These are phyloP conservation scores for Pyrenophora tritici-repentis DNA, from an alignment of 2,329 filamentous ascomycete genomes.

Conservation along the genomic window DNA sequence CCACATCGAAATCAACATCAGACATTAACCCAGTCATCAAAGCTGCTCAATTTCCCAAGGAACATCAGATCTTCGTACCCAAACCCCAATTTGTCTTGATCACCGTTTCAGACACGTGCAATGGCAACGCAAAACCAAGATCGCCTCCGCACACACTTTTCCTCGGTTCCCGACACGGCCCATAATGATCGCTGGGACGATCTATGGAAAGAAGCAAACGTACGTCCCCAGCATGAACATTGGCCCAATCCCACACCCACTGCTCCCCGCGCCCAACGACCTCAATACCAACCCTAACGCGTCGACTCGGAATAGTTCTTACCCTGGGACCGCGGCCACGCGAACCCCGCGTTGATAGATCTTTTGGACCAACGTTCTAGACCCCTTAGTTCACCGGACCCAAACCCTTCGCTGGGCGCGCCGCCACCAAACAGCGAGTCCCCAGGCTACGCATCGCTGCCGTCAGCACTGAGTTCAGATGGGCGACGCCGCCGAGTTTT, in stretches of 20 bases:
- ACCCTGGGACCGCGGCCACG: conserved; percentile 64
- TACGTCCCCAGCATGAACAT: too few species aligned
- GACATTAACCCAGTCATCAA: neutral
- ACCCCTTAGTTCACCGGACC: conserved; percentile 15
- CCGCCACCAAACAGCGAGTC: conserved; percentile 13
- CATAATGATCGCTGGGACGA: conserved; percentile 38
- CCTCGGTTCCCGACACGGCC: conserved; percentile 45
- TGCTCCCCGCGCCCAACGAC: too few species aligned
- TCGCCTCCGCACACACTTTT: conserved; percentile 51
- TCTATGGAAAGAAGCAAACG: conserved; percentile 10
- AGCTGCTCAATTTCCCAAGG: neutral
- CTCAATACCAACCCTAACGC: conserved; percentile 44
- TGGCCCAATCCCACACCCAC: neutral
- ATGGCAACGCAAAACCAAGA: conserved; percentile 41
- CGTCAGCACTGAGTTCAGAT: conserved; percentile 20
- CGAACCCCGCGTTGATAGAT: conserved; percentile 65
- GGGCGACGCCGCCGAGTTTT: conserved; percentile 62
- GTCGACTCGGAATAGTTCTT: conserved; percentile 48
- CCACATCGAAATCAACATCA: neutral
- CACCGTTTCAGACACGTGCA: neutral
- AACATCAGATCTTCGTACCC: neutral
- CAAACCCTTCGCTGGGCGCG: conserved; percentile 28
- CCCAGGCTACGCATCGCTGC: conserved; percentile 6
- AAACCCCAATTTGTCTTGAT: neutral
- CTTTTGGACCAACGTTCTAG: conserved; percentile 42